Percentiles rank a stretch among this genome's conserved stretches.
Evolutionary conservation across 495 filamentous ascomycete species (phyloP).

Genomic region (Aspergillus indologenus): DNA sequence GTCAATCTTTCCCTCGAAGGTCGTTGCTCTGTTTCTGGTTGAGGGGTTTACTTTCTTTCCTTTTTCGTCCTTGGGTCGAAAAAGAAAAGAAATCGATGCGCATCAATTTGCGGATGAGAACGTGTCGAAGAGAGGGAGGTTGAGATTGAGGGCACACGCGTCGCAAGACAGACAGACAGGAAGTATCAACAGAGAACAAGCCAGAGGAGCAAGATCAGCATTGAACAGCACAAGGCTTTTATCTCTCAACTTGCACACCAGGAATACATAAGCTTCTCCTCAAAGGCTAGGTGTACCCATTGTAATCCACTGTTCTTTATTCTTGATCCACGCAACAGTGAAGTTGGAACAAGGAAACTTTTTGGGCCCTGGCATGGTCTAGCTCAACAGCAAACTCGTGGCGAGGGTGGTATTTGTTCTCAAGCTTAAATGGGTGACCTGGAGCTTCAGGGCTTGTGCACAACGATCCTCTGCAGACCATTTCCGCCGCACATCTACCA

Average conservation of each 20-base stretch:
- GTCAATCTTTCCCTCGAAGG: constrained; percentile 26
- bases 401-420: constrained; percentile 27
- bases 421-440: constrained; percentile 27
- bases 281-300: not conserved
- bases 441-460: constrained; percentile 24
- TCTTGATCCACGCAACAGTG: not conserved
- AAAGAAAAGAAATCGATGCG: not conserved
- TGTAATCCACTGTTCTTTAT: not conserved
- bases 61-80: constrained; percentile 8
- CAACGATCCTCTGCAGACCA: constrained; percentile 25
- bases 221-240: not conserved
- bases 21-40: constrained; percentile 9
- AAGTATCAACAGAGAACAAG: not conserved
- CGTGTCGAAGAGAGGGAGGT: not conserved
- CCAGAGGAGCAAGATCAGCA: not conserved
- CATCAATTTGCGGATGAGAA: not conserved
- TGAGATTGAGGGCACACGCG: not conserved
- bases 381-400: constrained; percentile 36
- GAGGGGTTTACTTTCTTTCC: constrained; percentile 8
- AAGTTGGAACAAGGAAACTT: constrained; percentile 9
- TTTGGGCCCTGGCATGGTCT: constrained; percentile 34
- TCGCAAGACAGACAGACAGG: not conserved
- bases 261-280: not conserved
- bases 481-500: constrained; percentile 25
- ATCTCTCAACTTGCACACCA: not conserved